A percentile compares a stretch with the other conserved stretches of the same genome.
Conservation (phyloP, 805 yeast genomes). For the Torulaspora microellipsoides region DNA sequence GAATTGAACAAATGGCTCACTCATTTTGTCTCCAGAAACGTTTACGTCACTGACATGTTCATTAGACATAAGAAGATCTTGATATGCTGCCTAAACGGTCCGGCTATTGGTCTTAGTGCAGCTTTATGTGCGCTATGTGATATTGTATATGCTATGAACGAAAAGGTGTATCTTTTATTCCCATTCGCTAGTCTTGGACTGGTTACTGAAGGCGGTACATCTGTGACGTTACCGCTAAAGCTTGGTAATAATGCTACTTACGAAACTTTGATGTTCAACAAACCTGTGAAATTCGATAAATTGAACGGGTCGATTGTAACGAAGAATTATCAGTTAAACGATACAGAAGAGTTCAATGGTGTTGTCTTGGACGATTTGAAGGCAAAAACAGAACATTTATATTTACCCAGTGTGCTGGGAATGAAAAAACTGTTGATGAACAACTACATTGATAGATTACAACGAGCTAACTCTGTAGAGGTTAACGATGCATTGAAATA, state of each 20-base stretch:
- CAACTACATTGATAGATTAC: constrained; percentile 32
- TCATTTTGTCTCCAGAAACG: constrained; percentile 65
- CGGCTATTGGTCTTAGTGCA: constrained; percentile 74
- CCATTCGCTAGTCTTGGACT: constrained; percentile 83
- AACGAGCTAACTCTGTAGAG: constrained; percentile 58
- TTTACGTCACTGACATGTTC: constrained; percentile 61
- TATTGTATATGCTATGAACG: constrained; percentile 63
- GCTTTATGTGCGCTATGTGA: constrained; percentile 75
- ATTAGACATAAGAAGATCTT: constrained; percentile 67
- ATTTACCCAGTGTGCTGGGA: constrained; percentile 41
- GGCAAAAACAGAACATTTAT: constrained; percentile 34
- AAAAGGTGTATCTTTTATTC: constrained; percentile 52
- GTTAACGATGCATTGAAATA: constrained; percentile 60
- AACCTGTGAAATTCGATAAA: constrained; percentile 58
- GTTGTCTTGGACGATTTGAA: constrained; percentile 40
- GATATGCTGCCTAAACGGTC: constrained; percentile 77
- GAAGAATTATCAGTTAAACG: constrained; percentile 44
- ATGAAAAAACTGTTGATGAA: constrained; percentile 40
- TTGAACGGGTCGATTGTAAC: constrained; percentile 61
- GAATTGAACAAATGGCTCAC: constrained; percentile 46
- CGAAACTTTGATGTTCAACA: constrained; percentile 67
- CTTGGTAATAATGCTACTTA: constrained; percentile 69
- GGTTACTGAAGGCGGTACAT: constrained; percentile 76
- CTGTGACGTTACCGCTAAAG: constrained; percentile 61
- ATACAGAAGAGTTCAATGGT: constrained; percentile 46